These are phyloP conservation scores for Globisporangium yorkense DNA, from an alignment of 352 stramenopile genomes.

Conservation along the genomic window DNA sequence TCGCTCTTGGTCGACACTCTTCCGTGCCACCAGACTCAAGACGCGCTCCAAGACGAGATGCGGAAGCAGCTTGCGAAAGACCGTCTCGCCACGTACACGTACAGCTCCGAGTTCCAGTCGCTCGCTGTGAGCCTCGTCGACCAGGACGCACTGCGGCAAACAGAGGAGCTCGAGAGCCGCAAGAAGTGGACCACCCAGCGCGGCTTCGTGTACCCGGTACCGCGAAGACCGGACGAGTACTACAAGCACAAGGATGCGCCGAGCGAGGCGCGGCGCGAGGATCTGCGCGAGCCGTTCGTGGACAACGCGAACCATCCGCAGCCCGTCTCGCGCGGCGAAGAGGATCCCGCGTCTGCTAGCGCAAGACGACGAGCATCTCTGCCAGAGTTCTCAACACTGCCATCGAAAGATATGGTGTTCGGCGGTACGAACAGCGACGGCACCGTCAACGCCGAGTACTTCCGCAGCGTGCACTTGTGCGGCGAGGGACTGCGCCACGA, in stretches of 20 bases:
- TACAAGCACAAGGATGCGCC: constrained; percentile 61
- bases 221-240: constrained; percentile 61
- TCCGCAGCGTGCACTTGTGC: constrained; percentile 81
- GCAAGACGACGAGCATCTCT: background rate
- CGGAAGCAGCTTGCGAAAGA: constrained; percentile 54
- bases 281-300: constrained; percentile 76
- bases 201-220: constrained; percentile 86
- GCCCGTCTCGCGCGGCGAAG: constrained; percentile 38
- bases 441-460: constrained; percentile 66
- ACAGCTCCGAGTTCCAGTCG: constrained; percentile 85
- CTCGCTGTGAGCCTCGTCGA: constrained; percentile 81
- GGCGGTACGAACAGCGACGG: constrained; percentile 75
- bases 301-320: constrained; percentile 77
- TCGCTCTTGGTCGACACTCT: background rate
- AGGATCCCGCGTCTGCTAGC: constrained; percentile 1
- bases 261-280: constrained; percentile 75
- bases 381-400: constrained; percentile 70
- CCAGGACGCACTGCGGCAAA: constrained; percentile 43
- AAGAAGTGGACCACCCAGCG: constrained; percentile 79
- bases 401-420: constrained; percentile 86
- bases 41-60: constrained; percentile 78
- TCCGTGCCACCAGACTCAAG: constrained; percentile 47
- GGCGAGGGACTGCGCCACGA: constrained; percentile 70
- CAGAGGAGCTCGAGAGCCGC: constrained; percentile 35
- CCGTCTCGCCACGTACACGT: constrained; percentile 72